Conservation (phyloP, 495 filamentous ascomycete genomes). For the Cercophora sp. region DNA sequence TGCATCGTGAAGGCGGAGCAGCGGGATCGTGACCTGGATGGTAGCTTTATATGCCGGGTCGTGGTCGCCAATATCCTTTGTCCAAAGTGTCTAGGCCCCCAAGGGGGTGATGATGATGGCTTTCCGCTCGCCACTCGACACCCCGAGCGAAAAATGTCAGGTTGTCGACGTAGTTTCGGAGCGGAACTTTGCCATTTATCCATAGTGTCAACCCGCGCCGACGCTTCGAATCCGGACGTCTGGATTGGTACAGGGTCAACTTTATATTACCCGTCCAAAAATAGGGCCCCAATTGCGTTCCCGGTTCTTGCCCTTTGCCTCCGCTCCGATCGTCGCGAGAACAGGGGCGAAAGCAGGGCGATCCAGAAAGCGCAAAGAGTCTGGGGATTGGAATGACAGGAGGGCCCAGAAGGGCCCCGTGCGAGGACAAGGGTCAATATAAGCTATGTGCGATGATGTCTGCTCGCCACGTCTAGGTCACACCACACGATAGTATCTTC, state of each 20-base stretch:
- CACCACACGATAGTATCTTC: slow-evolving; percentile 5
- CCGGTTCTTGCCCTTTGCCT: slow-evolving; percentile 8
- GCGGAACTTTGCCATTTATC: slow-evolving; percentile 30
- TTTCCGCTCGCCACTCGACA: slow-evolving; percentile 7
- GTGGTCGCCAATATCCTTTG: neutral
- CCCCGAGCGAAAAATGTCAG: slow-evolving; percentile 5
- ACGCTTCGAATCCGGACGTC: slow-evolving; percentile 29
- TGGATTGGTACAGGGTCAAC: slow-evolving; percentile 29
- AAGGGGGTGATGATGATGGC: slow-evolving; percentile 2
- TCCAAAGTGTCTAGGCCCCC: neutral
- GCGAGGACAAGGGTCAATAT: slow-evolving; percentile 9
- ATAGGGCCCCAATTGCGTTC: slow-evolving; percentile 12
- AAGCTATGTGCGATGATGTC: neutral
- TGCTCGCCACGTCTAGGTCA: slow-evolving; percentile 2
- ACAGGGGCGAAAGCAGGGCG: neutral
- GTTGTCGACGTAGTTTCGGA: slow-evolving; percentile 16
- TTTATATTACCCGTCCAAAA: slow-evolving; percentile 19
- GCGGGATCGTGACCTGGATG: slow-evolving; percentile 1
- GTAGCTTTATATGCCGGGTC: slow-evolving; percentile 5
- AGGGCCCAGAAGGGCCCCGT: neutral
- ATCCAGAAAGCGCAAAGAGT: neutral
- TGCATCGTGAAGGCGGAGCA: neutral
- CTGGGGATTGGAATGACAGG: neutral
- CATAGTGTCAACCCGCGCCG: slow-evolving; percentile 23
- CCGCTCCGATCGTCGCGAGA: slow-evolving; percentile 1